Evolutionary conservation across 2,329 filamentous ascomycete genomes (phyloP), one percentile per base, ranked within the genome.

Genomic region (Beauveria scarabaeidicola): DNA sequence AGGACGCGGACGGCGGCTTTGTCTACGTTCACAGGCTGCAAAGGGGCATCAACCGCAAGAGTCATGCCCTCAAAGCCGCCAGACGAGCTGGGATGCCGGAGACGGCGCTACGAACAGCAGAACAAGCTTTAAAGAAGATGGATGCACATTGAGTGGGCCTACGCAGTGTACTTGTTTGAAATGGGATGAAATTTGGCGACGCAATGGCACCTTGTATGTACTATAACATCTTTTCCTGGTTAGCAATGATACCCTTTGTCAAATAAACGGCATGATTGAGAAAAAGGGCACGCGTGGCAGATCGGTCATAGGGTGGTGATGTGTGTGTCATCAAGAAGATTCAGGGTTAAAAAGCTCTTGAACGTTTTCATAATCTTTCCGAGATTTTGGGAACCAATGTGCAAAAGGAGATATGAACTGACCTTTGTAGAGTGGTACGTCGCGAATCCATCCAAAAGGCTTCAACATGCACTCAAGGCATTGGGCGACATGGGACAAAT

Each of bases 31-130:
- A 99, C 75, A 88, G 82, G 65, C 74, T 99, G 72, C 83, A 84
- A 58, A 85, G 81, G 70, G 94, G 94, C 0, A 84, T 96, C 60
- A 99, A 97, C 73, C 82, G 86, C 55, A 79, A 88, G 64, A 95
- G 90, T 63, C 94, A 99, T 75, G 94, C 95, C 19, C 77, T 99
- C 61, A 97, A 97, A 69, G 94, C 99, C n/a, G 94, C 94, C 2
- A 81, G 82, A 63, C 75, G 97, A 65, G 95, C 94, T 6, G 92
- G 91, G 1, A 68, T 97, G 66, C 92, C 92, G 0, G 83, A 86
- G 61, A 77, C 80, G 48, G 90, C 88, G 3, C 84, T 97, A 58
- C 74, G 77, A 23, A 77, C 90, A 63, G 92, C 93, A 6, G 77
- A 73, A 55, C 71, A 77, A 41, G 79, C 90, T 9, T 74, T 91